A percentile compares a stretch with the other conserved stretches of the same genome.
These are phyloP conservation scores for Linnemannia zychae DNA, from an alignment of 192 early-diverging fungal genomes.

Conservation along the genomic window DNA sequence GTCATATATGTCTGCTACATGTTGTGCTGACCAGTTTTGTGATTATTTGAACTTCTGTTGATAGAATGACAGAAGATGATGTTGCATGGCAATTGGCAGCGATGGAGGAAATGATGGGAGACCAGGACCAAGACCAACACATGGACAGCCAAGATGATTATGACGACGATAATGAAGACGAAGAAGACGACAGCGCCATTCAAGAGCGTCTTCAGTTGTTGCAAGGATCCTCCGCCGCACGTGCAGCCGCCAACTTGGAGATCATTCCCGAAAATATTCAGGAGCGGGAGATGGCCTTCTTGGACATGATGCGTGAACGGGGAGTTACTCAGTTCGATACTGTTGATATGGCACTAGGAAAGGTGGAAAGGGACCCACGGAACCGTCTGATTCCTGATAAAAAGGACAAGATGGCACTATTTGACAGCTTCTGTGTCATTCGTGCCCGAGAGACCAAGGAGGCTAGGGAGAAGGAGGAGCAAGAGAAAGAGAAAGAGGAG, in stretches of 20 bases:
- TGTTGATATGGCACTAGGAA: slow-evolving; percentile 78
- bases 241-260: slow-evolving; percentile 1
- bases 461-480: slow-evolving; percentile 57
- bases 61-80: slow-evolving; percentile 75
- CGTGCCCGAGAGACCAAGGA: slow-evolving; percentile 68
- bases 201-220: slow-evolving; percentile 33
- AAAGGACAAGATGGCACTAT: slow-evolving; percentile 73
- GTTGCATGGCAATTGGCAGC: slow-evolving; percentile 70
- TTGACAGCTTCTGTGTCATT: slow-evolving; percentile 82
- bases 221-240: slow-evolving; percentile 15
- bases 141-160: slow-evolving; percentile 26
- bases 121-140: slow-evolving; percentile 31
- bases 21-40: neutral
- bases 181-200: slow-evolving; percentile 41
- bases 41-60: neutral
- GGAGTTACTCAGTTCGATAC: slow-evolving; percentile 83
- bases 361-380: slow-evolving; percentile 73
- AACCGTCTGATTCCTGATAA: slow-evolving; percentile 40
- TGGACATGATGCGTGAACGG: slow-evolving; percentile 72
- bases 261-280: slow-evolving; percentile 36
- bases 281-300: slow-evolving; percentile 29
- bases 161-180: slow-evolving; percentile 38
- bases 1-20: neutral
- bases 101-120: slow-evolving; percentile 58
- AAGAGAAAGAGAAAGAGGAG: slow-evolving; percentile 28